Evolutionary conservation across 257 asterid genomes (phyloP), one percentile per base, ranked within the genome.

Genomic region (Gynochthodes officinalis): DNA sequence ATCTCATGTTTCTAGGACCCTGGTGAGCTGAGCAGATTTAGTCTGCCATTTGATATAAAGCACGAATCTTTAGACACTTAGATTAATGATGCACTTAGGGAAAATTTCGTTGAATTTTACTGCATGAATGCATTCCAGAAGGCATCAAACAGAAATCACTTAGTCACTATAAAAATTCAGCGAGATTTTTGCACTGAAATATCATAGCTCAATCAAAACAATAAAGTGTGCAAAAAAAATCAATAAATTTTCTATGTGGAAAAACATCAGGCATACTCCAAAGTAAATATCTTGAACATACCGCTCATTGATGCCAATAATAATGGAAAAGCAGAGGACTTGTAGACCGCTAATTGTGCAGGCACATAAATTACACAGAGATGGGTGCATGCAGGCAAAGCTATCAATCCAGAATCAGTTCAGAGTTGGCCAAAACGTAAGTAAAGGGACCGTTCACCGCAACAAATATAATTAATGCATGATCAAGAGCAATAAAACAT

Each of bases 381-480:
- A n/a, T n/a, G n/a, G n/a, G n/a, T n/a, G n/a, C n/a, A n/a, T n/a
- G n/a, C 32, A n/a, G 63, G 14, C n/a, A 39, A 33, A 33, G 44
- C 46, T 42, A 71, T 58, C 8, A 33, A 19, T 70, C 64, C 53
- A 54, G 39, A 70, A 53, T 53, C 53, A 54, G 64, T 39, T 52
- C 39, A 54, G 52, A 19, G 42, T 73, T 63, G 50, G 62, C 61
- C 76, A 35, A 61, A 61, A 63, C 19, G 76, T 21, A 33, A 46
- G 62, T 64, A 43, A 35, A 61, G n/a, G n/a, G 52, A 3, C 9
- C n/a, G 25, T 39, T 64, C 15, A n/a, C 48, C 23, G n/a, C 13
- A 18, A 30, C 21, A 49, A 37, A 30, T 27, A 15, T 25, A 50
- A 61, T 35, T 18, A 49, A 9, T 57, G 32, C 13, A 16, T 48